Percentiles rank a stretch among this genome's conserved stretches.
Conservation (phyloP, 2,329 filamentous ascomycete species). For the Nemania diffusa region DNA sequence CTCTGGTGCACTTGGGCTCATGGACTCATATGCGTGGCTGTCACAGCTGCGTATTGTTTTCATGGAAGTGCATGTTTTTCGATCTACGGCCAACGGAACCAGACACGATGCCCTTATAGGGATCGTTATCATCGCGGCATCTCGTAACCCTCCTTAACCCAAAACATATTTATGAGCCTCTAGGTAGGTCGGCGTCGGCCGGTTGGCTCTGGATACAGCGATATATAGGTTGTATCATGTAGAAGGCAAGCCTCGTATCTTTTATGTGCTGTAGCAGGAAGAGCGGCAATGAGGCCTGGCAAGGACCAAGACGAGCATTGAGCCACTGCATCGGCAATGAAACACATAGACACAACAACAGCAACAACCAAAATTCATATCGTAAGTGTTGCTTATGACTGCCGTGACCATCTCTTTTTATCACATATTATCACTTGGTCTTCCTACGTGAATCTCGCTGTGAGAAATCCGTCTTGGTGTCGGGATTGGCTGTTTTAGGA, state of each 20-base stretch:
- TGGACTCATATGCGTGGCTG: conserved; percentile 20
- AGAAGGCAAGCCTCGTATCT: conserved; percentile 24
- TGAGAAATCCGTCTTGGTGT: background rate
- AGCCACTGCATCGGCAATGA: conserved; percentile 18
- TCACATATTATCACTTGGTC: background rate
- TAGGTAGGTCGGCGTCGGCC: conserved; percentile 7
- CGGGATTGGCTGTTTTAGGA: background rate
- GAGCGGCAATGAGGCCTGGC: conserved; percentile 4
- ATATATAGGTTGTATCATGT: background rate
- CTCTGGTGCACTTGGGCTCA: background rate
- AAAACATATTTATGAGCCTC: background rate
- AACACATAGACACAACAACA: conserved; percentile 29
- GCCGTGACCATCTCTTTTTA: conserved; percentile 5
- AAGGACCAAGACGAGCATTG: conserved; percentile 7
- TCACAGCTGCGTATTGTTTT: conserved; percentile 14
- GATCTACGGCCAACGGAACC: background rate
- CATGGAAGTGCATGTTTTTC: conserved; percentile 17
- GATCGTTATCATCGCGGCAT: conserved; percentile 6
- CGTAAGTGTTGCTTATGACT: conserved; percentile 19
- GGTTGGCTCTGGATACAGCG: background rate
- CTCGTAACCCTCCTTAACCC: background rate
- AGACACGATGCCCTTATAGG: background rate
- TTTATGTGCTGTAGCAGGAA: conserved; percentile 14
- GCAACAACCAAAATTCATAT: conserved; percentile 5
- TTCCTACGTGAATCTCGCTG: background rate